Base-by-base conservation (phyloP, 2,329 filamentous ascomycete species). In the Colletotrichum sp. region DNA sequence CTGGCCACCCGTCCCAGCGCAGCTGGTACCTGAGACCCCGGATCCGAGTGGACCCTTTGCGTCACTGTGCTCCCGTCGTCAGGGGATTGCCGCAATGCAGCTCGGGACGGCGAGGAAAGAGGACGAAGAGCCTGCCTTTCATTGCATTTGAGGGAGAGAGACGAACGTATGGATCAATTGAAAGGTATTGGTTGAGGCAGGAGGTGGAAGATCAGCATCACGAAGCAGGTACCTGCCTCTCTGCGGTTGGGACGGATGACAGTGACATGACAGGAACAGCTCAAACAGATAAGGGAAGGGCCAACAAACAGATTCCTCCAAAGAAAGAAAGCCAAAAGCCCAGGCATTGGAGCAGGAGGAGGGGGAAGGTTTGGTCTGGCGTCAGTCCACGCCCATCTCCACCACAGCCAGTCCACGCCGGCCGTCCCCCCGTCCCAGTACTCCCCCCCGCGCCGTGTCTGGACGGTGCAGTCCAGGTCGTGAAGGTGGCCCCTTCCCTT, bases 11-110 rank as follows among this genome's bases (percentile, higher is more conserved):
- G 67, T 43, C 52, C 64, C 69, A 67, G 72, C 48, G 18, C 59
- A 59, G 64, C 76, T 74, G 48, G 77, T 78, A 78, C 76, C 77
- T 72, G 71, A 73, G 68, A 78, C 77, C 77, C 77, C 76, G 71
- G 76, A 78, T 78, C 67, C 55, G 70, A 70, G 74, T 76, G 76
- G 76, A 61, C 36, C 55, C 61, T 68, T 66, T 78, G 77, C 77
- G 77, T 78, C 77, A 78, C 75, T 55, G 68, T 69, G 68, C 67
- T 75, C 75, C 32, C 71, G 66, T 74, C 26, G 72, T 66, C 43
- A 59, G 36, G 52, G n/a, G 43, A 24, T 52, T 34, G 30, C 48
- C 36, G 52, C 52, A 59, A 32, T 59, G 52, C 52, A 59, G 48
- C 48, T 68, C 32, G 52, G 66, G 52, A 68, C 66, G 66, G 32